Evolutionary conservation across 768 basidiomycete genomes (phyloP).

Genomic region (Mycena sanguinolenta): DNA sequence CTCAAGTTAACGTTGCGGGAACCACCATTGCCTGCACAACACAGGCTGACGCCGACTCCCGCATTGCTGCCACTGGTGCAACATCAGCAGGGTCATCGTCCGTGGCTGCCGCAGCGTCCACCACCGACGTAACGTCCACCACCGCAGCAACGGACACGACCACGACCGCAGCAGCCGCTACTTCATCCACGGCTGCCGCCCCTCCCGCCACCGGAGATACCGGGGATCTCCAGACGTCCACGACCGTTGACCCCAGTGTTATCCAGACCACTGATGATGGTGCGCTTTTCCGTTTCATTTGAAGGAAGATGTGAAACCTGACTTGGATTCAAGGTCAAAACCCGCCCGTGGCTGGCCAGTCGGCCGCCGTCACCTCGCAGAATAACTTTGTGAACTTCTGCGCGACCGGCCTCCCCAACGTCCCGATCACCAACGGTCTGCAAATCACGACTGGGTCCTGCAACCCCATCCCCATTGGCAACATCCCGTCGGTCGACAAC

Average conservation of each 20-base stretch:
- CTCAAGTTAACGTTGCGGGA: slow-evolving; percentile 62
- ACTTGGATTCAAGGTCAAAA: slow-evolving; percentile 65
- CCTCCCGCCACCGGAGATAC: slow-evolving; percentile 3
- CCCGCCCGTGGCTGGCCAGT: slow-evolving; percentile 59
- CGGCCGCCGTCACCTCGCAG: slow-evolving; percentile 48
- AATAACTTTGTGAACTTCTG: slow-evolving; percentile 82
- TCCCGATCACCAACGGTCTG: slow-evolving; percentile 66
- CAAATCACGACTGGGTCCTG: slow-evolving; percentile 64
- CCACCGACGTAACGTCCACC: not conserved
- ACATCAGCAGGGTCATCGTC: slow-evolving; percentile 28
- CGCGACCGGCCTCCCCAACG: slow-evolving; percentile 48
- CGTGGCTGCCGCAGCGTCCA: slow-evolving; percentile 16
- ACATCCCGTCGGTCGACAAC: slow-evolving; percentile 56
- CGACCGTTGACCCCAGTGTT: slow-evolving; percentile 11
- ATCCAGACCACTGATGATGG: slow-evolving; percentile 25
- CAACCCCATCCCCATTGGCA: slow-evolving; percentile 66
- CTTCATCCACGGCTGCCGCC: not conserved
- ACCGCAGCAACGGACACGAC: slow-evolving; percentile 1
- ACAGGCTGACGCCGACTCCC: slow-evolving; percentile 58
- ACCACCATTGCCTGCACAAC: slow-evolving; percentile 68
- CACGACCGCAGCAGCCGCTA: not conserved
- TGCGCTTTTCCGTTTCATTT: not conserved
- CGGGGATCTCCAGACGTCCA: not conserved
- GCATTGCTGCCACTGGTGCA: slow-evolving; percentile 54
- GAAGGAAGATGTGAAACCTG: not conserved